Conservation (phyloP, 2,329 filamentous ascomycete species). For the Ceratocystis eucalypticola region DNA sequence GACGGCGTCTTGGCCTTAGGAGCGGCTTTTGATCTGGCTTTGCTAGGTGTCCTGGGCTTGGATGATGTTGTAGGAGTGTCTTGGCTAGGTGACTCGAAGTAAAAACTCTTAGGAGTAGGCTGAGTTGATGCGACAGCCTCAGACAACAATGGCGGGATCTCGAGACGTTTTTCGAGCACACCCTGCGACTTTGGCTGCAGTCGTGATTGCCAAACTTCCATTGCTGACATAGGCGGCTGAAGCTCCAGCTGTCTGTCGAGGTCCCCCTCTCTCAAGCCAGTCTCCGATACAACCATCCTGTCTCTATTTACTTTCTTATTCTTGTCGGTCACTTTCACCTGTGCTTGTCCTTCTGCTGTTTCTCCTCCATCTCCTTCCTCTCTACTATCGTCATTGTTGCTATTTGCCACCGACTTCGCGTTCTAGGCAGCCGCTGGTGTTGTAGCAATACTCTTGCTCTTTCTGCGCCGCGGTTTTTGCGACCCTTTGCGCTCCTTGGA, state of each 20-base stretch:
- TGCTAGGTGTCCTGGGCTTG: not conserved
- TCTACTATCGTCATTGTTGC: not conserved
- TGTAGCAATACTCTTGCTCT: conserved; percentile 26
- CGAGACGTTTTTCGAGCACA: not conserved
- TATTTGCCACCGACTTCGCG: not conserved
- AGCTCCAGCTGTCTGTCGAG: not conserved
- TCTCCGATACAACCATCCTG: not conserved
- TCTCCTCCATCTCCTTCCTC: not conserved
- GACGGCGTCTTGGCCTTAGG: not conserved
- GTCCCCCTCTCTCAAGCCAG: not conserved
- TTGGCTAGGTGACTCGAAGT: not conserved
- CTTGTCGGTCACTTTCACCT: not conserved
- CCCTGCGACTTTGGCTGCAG: not conserved
- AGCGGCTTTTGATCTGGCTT: not conserved
- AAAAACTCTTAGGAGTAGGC: not conserved
- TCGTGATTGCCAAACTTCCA: not conserved
- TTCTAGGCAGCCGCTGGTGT: conserved; percentile 13
- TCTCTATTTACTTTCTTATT: not conserved
- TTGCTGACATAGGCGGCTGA: not conserved
- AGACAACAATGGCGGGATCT: not conserved
- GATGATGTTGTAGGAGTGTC: not conserved
- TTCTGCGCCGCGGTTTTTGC: conserved; percentile 29
- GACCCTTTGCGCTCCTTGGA: conserved; percentile 27
- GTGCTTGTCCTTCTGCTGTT: not conserved
- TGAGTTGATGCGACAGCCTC: not conserved